Percentiles rank a stretch among this genome's conserved stretches.
These are phyloP conservation scores for Clathrospora elynae DNA, from an alignment of 2,329 filamentous ascomycete species.

Conservation along the genomic window DNA sequence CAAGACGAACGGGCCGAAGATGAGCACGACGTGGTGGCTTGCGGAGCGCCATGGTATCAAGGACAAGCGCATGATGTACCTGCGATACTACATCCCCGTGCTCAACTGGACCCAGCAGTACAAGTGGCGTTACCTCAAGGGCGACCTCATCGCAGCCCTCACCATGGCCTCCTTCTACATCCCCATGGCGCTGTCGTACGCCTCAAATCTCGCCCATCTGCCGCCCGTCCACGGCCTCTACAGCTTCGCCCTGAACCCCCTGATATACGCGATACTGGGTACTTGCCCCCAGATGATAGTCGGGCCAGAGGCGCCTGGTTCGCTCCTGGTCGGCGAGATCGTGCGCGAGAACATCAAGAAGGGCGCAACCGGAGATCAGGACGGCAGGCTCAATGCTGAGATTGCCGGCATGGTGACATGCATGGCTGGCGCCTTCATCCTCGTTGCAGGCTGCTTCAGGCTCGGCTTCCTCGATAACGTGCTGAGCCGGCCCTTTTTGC, in stretches of 20 bases:
- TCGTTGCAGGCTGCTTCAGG: constrained; percentile 82
- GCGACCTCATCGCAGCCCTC: constrained; percentile 84
- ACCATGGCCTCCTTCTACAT: constrained; percentile 99
- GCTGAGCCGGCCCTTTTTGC: constrained; percentile 85
- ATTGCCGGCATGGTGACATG: constrained; percentile 88
- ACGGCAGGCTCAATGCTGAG: constrained; percentile 74
- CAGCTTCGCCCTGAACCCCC: constrained; percentile 87
- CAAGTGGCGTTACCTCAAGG: constrained; percentile 76
- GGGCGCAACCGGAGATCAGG: constrained; percentile 67
- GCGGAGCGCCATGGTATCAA: constrained; percentile 75
- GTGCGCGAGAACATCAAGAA: constrained; percentile 76
- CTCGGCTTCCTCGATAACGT: constrained; percentile 95
- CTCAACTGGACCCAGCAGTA: constrained; percentile 92
- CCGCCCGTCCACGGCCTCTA: constrained; percentile 94
- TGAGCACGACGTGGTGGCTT: constrained; percentile 73
- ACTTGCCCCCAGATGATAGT: constrained; percentile 93
- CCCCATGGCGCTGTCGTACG: constrained; percentile 92
- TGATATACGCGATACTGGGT: constrained; percentile 88
- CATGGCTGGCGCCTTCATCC: constrained; percentile 83
- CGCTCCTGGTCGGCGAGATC: constrained; percentile 84
- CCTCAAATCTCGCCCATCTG: constrained; percentile 88
- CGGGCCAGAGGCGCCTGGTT: constrained; percentile 92
- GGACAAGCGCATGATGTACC: constrained; percentile 74
- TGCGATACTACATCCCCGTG: constrained; percentile 91
- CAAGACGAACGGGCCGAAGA: constrained; percentile 60